phyloP scores from a whole-genome alignment of 495 filamentous ascomycete species.

The Tuber magnatum region DNA sequence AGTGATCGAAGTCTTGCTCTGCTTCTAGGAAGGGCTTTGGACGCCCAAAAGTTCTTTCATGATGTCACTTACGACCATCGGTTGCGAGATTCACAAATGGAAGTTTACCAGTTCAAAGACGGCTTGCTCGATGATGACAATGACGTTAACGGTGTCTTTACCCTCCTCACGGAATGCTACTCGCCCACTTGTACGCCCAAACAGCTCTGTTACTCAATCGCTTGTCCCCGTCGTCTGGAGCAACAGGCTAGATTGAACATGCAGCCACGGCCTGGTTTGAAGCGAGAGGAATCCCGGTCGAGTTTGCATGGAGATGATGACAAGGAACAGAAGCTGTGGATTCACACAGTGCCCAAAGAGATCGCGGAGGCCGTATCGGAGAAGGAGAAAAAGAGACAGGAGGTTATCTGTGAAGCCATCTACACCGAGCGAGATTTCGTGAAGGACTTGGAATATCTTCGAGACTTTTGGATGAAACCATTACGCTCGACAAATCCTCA shows the following conservation, averaged over 20 bases:
- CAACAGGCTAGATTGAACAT: conserved; percentile 90
- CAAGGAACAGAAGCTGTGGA: conserved; percentile 98
- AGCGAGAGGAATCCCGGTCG: conserved; percentile 67
- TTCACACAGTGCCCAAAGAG: conserved; percentile 95
- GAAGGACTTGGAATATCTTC: conserved; percentile 95
- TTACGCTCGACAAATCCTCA: conserved; percentile 60
- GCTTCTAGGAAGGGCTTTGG: conserved; percentile 83
- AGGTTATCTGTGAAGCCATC: conserved; percentile 96
- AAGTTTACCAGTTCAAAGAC: conserved; percentile 96
- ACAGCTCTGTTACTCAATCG: conserved; percentile 95
- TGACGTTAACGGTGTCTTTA: conserved; percentile 93
- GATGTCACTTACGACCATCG: conserved; percentile 98
- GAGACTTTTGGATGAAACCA: conserved; percentile 98
- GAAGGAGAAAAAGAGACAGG: conserved; percentile 91
- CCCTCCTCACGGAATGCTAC: conserved; percentile 92
- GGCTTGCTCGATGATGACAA: conserved; percentile 77
- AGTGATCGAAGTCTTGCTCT: conserved; percentile 91
- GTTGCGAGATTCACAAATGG: conserved; percentile 76
- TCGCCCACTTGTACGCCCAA: conserved; percentile 94
- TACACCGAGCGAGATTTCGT: conserved; percentile 99
- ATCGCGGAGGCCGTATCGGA: conserved; percentile 81
- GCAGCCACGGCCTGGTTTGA: conserved; percentile 80
- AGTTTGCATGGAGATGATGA: conserved; percentile 81
- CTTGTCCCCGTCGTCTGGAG: conserved; percentile 87
- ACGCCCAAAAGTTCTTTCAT: conserved; percentile 99